Percentiles rank a stretch among this genome's conserved stretches.
phyloP scores from a whole-genome alignment of 345 rosid species.

The Rhodomyrtus tomentosa region DNA sequence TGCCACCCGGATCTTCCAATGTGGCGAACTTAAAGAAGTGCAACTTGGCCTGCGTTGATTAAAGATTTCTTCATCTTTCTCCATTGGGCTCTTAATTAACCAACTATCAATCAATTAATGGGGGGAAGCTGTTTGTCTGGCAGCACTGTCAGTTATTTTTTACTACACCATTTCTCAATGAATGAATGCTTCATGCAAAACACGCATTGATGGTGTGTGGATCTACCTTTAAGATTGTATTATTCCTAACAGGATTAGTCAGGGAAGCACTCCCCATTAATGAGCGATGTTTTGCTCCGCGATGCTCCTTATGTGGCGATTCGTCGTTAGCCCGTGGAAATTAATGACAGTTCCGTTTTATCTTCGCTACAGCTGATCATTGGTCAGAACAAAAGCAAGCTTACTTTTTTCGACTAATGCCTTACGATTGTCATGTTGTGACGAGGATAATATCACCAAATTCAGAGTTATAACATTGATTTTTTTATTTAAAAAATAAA shows the following conservation, averaged over 20 bases:
- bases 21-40: neutral
- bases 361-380: neutral
- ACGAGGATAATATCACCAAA: neutral
- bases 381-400: neutral
- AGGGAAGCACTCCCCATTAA: too few species aligned
- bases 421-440: neutral
- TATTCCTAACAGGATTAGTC: too few species aligned
- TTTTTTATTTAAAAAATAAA: neutral
- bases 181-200: too few species aligned
- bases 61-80: neutral
- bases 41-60: neutral
- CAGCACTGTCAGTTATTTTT: too few species aligned
- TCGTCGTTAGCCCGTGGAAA: neutral
- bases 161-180: too few species aligned
- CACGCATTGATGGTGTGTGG: too few species aligned
- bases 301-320: neutral
- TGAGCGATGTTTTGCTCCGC: neutral
- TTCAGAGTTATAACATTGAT: neutral
- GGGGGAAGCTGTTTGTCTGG: too few species aligned
- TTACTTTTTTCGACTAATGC: neutral
- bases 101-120: too few species aligned
- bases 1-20: neutral
- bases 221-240: too few species aligned
- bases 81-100: neutral
- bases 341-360: neutral